These are phyloP conservation scores for Debaryomycetaceae sp. DNA, from an alignment of 1,139 yeast genomes.

Conservation along the genomic window DNA sequence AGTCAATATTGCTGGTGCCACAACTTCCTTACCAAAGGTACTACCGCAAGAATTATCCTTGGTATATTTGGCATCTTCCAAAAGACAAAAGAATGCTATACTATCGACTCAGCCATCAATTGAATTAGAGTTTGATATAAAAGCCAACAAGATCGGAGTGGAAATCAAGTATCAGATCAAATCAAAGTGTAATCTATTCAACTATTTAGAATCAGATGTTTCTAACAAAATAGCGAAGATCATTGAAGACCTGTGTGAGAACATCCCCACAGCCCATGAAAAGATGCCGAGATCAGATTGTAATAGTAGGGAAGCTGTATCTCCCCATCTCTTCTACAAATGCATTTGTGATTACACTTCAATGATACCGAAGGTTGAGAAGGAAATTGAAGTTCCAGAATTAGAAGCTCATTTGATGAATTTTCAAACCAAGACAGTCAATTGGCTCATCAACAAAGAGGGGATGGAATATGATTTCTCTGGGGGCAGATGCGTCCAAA, in stretches of 20 bases:
- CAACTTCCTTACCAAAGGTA: background rate
- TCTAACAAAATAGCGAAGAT: constrained; percentile 1
- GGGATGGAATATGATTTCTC: constrained; percentile 39
- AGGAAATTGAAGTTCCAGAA: constrained; percentile 39
- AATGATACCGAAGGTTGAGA: constrained; percentile 15
- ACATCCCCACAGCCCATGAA: constrained; percentile 4
- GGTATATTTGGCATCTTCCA: constrained; percentile 10
- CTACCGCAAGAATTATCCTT: constrained; percentile 11
- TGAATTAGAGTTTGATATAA: constrained; percentile 7
- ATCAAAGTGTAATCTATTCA: constrained; percentile 4
- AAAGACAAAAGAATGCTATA: constrained; percentile 10
- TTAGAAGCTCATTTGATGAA: constrained; percentile 47
- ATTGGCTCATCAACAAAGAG: constrained; percentile 64
- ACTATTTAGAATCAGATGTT: constrained; percentile 3
- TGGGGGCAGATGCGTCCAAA: constrained; percentile 18
- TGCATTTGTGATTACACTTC: constrained; percentile 31
- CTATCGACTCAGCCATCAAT: constrained; percentile 8
- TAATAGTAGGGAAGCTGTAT: constrained; percentile 11
- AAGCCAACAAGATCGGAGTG: constrained; percentile 5
- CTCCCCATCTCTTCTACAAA: constrained; percentile 31
- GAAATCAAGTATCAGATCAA: constrained; percentile 9
- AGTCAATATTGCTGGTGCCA: constrained; percentile 7
- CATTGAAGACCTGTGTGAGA: constrained; percentile 2
- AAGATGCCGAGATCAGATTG: background rate
- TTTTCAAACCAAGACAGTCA: constrained; percentile 62